Evolutionary conservation across 2,329 filamentous ascomycete genomes (phyloP).

Genomic region (Stachybotrys elegans): DNA sequence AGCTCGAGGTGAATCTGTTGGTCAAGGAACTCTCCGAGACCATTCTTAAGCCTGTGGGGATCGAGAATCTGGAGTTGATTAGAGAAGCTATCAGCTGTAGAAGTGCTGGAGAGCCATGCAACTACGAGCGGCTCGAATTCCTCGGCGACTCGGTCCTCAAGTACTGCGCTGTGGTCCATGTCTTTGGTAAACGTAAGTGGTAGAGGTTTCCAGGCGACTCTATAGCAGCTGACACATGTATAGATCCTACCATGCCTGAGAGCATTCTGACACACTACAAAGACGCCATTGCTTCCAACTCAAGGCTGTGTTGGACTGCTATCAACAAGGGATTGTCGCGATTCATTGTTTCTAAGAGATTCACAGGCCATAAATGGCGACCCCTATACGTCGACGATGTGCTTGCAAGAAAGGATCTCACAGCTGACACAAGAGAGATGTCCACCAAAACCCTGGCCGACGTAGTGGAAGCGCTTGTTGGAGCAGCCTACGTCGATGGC

Average conservation of each 20-base stretch:
- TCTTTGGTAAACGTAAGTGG: conserved; percentile 47
- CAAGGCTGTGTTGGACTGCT: conserved; percentile 62
- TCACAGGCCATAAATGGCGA: conserved; percentile 68
- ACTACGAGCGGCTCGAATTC: conserved; percentile 86
- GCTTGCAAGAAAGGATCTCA: conserved; percentile 13
- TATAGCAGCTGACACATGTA: conserved; percentile 9
- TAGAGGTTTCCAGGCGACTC: neutral
- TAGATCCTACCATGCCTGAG: conserved; percentile 68
- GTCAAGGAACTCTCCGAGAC: conserved; percentile 49
- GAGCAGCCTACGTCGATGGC: conserved; percentile 66
- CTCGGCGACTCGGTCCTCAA: conserved; percentile 84
- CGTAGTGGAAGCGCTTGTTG: conserved; percentile 80
- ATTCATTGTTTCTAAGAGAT: conserved; percentile 65
- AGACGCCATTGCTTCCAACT: conserved; percentile 68
- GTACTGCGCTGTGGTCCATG: conserved; percentile 61
- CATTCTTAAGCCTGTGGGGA: conserved; percentile 33
- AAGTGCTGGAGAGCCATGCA: conserved; percentile 49
- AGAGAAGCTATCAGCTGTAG: conserved; percentile 67
- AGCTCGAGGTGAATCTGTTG: conserved; percentile 60
- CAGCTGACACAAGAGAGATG: conserved; percentile 30
- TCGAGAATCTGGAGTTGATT: conserved; percentile 52
- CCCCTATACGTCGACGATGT: conserved; percentile 51
- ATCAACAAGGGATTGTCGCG: conserved; percentile 59
- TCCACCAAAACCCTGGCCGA: conserved; percentile 82
- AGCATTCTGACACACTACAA: conserved; percentile 67